Base-by-base conservation (phyloP, 2,329 filamentous ascomycete genomes). In the Fusarium subtropicale region DNA sequence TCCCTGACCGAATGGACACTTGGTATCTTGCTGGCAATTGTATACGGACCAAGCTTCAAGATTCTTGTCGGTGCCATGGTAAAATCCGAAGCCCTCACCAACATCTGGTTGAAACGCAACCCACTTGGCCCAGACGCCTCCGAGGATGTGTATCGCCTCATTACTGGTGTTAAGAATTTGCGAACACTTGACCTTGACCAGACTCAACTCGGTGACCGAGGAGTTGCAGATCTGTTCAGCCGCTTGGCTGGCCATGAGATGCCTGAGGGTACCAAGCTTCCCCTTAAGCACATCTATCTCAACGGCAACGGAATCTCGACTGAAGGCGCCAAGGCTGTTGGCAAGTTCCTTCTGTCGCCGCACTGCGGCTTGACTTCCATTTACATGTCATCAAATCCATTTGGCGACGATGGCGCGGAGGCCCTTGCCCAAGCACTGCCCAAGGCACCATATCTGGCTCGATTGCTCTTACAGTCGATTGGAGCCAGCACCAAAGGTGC, bases 1-100 rank as follows among this genome's bases (percentile, higher is more conserved):
- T 79, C 47, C 84, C 85, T 5, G 73, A 81, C 34, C 79, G 81
- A 7, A 85, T 87, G 72, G 80, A 86, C 56, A 87, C 85, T 33
- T 87, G 84, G 85, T 87, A 87, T 69, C 78, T 87, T 33, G 84
- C 84, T 7, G 85, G 85, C 7, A 86, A 86, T 68, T 85, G 83
- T 73, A 85, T 87, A 86, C 51, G 76, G 76, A 4, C 55, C 74
- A 4, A 76, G 79, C 59, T 81, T 87, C 72, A 74, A 72, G 28
- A 66, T 77, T 2, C 77, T 87, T 2, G 82, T 84, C 2, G 76
- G 83, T 57, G 80, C 81, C 51, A 81, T 85, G 79, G 67, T 82
- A 16, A 76, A 75, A 26, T 84, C 82, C 2, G 74, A 77, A 5
- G 77, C 77, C 16, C 76, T 85, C 61, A 84, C 82, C 22, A 85